Evolutionary conservation across 495 filamentous ascomycete genomes (phyloP).

Genomic region (Barbatosphaeria neglecta): DNA sequence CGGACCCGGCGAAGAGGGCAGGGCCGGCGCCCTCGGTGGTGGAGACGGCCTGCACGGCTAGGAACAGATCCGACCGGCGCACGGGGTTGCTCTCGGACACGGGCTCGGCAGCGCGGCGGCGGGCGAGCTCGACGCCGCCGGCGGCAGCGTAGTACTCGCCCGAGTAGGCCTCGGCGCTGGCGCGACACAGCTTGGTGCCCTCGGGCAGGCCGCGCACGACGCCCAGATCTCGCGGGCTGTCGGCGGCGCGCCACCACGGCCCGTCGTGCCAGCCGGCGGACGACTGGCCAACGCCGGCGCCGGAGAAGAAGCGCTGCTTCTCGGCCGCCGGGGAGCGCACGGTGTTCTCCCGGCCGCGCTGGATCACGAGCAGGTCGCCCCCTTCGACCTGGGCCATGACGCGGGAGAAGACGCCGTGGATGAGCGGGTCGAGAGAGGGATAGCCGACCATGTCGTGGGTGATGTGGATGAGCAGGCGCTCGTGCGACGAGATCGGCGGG

Average conservation of each 20-base stretch:
- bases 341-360: conserved; percentile 76
- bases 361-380: conserved; percentile 91
- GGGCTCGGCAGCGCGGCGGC: conserved; percentile 60
- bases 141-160: conserved; percentile 64
- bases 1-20: conserved; percentile 52
- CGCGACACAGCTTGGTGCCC: conserved; percentile 79
- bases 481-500: conserved; percentile 92
- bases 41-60: conserved; percentile 77
- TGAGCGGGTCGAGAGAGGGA: conserved; percentile 84
- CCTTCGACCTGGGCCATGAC: conserved; percentile 99
- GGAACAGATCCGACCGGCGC: conserved; percentile 86
- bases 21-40: conserved; percentile 44
- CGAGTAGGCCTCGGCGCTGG: conserved; percentile 77
- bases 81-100: conserved; percentile 78
- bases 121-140: conserved; percentile 71
- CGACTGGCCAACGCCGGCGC: conserved; percentile 30
- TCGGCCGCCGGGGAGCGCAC: conserved; percentile 52
- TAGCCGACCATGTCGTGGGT: conserved; percentile 93
- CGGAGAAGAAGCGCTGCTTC: conserved; percentile 42
- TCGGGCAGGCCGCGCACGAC: conserved; percentile 69
- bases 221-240: conserved; percentile 62
- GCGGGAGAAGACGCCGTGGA: conserved; percentile 85
- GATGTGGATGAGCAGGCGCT: conserved; percentile 94
- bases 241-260: conserved; percentile 82
- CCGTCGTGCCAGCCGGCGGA: conserved; percentile 72